Percentiles rank a stretch among this genome's conserved stretches.
Evolutionary conservation across 768 basidiomycete species (phyloP).

Genomic region (Xerocomellus chrysenteron): DNA sequence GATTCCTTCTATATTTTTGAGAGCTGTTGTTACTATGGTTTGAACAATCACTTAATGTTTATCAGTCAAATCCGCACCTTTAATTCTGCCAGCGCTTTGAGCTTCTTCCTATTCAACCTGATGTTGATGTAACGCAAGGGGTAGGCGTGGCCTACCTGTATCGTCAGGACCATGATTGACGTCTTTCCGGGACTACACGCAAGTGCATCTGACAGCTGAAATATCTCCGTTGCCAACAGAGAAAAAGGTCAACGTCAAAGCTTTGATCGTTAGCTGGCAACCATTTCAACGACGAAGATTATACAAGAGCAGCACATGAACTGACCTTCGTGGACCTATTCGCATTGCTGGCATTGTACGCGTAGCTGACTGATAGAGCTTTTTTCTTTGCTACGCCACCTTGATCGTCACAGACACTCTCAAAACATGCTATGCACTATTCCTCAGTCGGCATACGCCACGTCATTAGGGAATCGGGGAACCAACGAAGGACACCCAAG

Average conservation of each 20-base stretch:
- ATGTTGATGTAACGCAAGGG: constrained; percentile 22
- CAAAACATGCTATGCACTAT: constrained; percentile 37
- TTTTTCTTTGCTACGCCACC: neutral
- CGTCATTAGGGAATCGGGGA: constrained; percentile 42
- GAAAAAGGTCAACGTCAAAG: constrained; percentile 17
- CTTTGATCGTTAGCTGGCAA: constrained; percentile 21
- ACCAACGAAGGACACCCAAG: constrained; percentile 33
- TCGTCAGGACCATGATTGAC: constrained; percentile 29
- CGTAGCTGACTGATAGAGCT: constrained; percentile 24
- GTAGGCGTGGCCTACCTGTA: constrained; percentile 24
- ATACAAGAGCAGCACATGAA: too few species aligned
- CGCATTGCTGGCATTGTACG: constrained; percentile 28
- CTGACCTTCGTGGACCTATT: constrained; percentile 28
- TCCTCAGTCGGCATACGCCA: constrained; percentile 36
- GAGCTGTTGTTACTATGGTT: neutral
- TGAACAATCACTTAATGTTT: constrained; percentile 17
- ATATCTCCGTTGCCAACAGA: constrained; percentile 24
- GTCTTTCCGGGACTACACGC: constrained; percentile 36
- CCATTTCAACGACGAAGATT: neutral
- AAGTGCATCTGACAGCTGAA: constrained; percentile 25
- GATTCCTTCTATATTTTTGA: constrained; percentile 23
- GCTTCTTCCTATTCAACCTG: constrained; percentile 22
- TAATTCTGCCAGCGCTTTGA: constrained; percentile 11
- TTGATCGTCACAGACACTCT: constrained; percentile 41
- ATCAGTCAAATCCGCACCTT: constrained; percentile 27